These are phyloP conservation scores for Asterionellopsis glacialis DNA, from an alignment of 108 stramenopile species.

Conservation along the genomic window DNA sequence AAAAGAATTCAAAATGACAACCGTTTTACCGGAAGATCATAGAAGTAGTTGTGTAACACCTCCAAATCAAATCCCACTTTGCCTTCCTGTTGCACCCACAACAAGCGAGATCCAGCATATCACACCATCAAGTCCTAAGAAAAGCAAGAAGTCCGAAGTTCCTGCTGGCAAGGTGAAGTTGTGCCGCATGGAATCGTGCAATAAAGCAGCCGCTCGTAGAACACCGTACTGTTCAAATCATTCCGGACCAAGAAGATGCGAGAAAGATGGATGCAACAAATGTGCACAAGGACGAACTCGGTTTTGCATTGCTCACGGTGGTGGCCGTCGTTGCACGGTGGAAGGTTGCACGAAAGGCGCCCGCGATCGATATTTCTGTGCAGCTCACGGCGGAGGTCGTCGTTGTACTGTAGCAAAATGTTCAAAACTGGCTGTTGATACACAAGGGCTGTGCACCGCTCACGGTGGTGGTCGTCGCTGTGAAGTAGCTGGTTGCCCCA, in stretches of 20 bases:
- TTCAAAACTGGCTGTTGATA: slow-evolving; percentile 85
- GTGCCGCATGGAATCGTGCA: background rate
- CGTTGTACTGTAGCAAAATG: slow-evolving; percentile 90
- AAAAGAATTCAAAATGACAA: too few species aligned
- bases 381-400: slow-evolving; percentile 95
- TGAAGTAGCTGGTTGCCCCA: slow-evolving; percentile 25
- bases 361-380: slow-evolving; percentile 57
- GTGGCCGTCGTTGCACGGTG: slow-evolving; percentile 87
- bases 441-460: slow-evolving; percentile 78
- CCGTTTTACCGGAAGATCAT: too few species aligned
- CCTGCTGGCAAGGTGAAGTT: background rate
- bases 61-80: too few species aligned
- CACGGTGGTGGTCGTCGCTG: slow-evolving; percentile 23
- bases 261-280: slow-evolving; percentile 80
- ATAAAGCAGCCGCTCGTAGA: background rate
- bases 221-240: background rate
- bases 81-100: too few species aligned
- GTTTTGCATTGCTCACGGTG: slow-evolving; percentile 51
- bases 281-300: slow-evolving; percentile 92
- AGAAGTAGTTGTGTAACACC: too few species aligned
- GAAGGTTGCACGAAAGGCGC: slow-evolving; percentile 49
- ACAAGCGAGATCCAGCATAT: too few species aligned
- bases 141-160: too few species aligned
- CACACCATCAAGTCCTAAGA: too few species aligned
- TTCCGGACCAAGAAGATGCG: slow-evolving; percentile 4